Evolutionary conservation across 106 monocot species (phyloP), one percentile per base, ranked within the genome.

Genomic region (Allium sativum): DNA sequence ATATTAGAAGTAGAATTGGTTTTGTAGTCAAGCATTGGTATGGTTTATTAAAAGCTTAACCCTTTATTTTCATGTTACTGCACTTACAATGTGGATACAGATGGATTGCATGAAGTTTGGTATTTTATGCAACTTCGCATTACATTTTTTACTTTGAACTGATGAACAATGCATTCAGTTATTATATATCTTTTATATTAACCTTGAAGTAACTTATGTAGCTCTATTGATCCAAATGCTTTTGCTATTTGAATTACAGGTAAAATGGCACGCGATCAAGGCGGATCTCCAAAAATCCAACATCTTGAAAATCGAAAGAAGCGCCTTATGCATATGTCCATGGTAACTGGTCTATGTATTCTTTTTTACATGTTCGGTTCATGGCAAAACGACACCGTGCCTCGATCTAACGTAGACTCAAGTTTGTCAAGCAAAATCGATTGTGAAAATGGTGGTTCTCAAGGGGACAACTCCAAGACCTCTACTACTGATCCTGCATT

Each of bases 291-390:
- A 0, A 83, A 83, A 63, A 9, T 74, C 51, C 75, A 79, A 18
- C 82, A 82, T 41, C 9, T 48, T n/a, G 71, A 78, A 13, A 74
- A 78, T 18, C 72, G 59, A 57, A 78, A 53, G 65, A 62, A 72
- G 56, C 71, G 79, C 5, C 59, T 83, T 19, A 75, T 72, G 8
- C 69, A 66, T 64, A 55, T 83, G 54, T 42, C 79, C 7, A 60
- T 18, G 15, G 83, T 83, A 10, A 65, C 65, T 45, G 72, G 60
- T 21, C 83, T 83, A 50, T 83, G 83, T 48, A 22, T 83, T 54
- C 42, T 75, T 51, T 83, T 71, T 64, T 83, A 79, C 57, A 20
- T 75, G 18, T 65, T 83, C 8, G 83, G 83, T 17, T 78, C 79
- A 10, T 83, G 75, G 75, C 83, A 79, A 45, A 78, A 68, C 64